A percentile compares a stretch with the other conserved stretches of the same genome.
Conservation (phyloP, 192 early-diverging fungal species). For the Coemansia sp. region DNA sequence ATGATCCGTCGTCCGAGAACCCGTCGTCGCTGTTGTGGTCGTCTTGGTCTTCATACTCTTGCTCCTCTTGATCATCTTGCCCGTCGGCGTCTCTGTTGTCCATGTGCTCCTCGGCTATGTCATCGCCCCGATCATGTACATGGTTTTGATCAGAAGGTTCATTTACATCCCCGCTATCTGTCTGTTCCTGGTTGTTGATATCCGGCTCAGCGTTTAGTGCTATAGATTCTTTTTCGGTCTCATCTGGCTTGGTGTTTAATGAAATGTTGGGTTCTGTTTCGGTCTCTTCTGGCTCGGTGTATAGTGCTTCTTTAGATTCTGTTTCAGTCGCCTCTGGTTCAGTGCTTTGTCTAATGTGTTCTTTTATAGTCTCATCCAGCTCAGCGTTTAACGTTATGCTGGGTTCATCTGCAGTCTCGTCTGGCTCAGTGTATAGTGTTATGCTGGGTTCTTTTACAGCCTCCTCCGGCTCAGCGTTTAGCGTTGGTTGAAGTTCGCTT, state of each 20-base stretch:
- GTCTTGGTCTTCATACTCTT: slow-evolving; percentile 5
- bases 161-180: neutral
- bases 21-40: slow-evolving; percentile 19
- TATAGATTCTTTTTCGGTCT: neutral
- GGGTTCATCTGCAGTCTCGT: too few species aligned
- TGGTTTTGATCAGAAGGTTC: too few species aligned
- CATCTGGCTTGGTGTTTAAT: neutral
- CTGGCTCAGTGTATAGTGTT: too few species aligned
- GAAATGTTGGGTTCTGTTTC: neutral
- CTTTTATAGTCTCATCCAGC: too few species aligned
- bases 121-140: neutral
- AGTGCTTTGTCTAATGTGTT: neutral
- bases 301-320: neutral
- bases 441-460: too few species aligned
- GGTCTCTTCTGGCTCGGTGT: neutral
- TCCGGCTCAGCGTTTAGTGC: neutral
- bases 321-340: neutral
- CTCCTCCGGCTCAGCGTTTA: neutral
- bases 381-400: too few species aligned
- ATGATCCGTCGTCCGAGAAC: slow-evolving; percentile 5
- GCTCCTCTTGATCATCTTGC: slow-evolving; percentile 5
- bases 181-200: neutral
- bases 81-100: neutral
- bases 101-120: neutral
- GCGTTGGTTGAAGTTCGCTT: too few species aligned